Evolutionary conservation across 192 early-diverging fungal genomes (phyloP).

Genomic region (Phycomyces blakesleeanus): DNA sequence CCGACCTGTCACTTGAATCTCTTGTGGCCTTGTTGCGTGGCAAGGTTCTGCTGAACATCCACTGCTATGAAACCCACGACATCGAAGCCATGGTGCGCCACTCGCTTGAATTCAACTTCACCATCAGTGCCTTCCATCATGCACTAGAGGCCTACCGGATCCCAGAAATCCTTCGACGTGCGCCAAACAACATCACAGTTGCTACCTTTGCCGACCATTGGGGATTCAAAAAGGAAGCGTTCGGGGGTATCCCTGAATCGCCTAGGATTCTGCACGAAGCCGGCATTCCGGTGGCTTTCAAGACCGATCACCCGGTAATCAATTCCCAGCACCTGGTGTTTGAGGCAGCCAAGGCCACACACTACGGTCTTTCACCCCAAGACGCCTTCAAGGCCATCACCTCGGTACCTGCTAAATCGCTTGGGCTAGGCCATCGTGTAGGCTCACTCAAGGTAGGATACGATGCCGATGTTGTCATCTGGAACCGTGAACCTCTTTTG

Average conservation of each 20-base stretch:
- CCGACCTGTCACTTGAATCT: constrained; percentile 54
- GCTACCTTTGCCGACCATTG: constrained; percentile 67
- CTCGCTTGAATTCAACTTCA: constrained; percentile 71
- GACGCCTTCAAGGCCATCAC: constrained; percentile 63
- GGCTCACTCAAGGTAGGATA: constrained; percentile 61
- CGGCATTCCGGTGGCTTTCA: constrained; percentile 71
- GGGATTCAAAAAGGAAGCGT: constrained; percentile 77
- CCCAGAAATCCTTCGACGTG: constrained; percentile 56
- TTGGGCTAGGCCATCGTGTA: constrained; percentile 66
- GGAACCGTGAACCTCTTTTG: constrained; percentile 65
- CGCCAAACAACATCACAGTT: constrained; percentile 57
- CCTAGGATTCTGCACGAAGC: constrained; percentile 61
- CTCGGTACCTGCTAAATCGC: constrained; percentile 61
- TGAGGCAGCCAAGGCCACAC: constrained; percentile 69
- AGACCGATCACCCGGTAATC: constrained; percentile 75
- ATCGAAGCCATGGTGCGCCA: constrained; percentile 71
- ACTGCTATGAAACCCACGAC: constrained; percentile 70
- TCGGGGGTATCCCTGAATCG: constrained; percentile 53
- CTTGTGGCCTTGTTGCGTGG: constrained; percentile 66
- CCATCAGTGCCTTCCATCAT: constrained; percentile 72
- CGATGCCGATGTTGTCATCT: constrained; percentile 81
- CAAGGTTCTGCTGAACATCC: constrained; percentile 65
- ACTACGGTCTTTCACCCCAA: constrained; percentile 65
- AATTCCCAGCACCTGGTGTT: constrained; percentile 72
- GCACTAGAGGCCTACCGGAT: constrained; percentile 74